These are phyloP conservation scores for Solanum hybrid DNA, from an alignment of 305 asterid genomes.

Conservation along the genomic window DNA sequence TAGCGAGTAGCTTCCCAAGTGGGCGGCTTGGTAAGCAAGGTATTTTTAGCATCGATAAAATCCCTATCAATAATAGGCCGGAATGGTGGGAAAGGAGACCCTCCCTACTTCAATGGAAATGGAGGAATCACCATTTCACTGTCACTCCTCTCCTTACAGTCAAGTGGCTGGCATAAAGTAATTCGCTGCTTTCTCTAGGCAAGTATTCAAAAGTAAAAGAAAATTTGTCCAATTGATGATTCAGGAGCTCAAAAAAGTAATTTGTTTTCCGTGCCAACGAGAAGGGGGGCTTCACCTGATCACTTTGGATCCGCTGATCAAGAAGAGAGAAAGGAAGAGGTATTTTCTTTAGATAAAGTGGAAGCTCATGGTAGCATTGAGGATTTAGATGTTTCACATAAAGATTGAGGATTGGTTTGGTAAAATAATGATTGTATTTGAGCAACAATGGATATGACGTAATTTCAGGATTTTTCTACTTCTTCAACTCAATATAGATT, in stretches of 20 bases:
- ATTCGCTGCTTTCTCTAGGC: background rate
- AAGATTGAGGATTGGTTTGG: background rate
- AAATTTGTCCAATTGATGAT: background rate
- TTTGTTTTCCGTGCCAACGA: background rate
- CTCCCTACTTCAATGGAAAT: background rate
- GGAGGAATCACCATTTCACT: background rate
- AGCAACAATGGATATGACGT: background rate
- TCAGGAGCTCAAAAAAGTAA: too few relatives aligned
- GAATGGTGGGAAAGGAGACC: background rate
- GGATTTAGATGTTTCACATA: background rate
- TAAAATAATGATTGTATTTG: background rate
- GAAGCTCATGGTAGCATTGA: background rate
- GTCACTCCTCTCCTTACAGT: background rate
- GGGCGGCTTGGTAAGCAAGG: background rate
- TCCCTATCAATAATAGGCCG: background rate
- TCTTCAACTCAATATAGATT: background rate
- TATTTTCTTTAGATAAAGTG: background rate
- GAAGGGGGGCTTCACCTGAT: background rate
- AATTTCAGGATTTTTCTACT: background rate
- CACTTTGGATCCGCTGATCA: background rate
- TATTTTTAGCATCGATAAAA: background rate
- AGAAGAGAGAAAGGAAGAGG: background rate
- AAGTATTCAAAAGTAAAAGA: background rate
- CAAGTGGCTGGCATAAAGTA: background rate
- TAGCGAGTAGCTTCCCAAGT: background rate